Evolutionary conservation across 306 rosid genomes (phyloP).

Genomic region (Prunus davidiana): DNA sequence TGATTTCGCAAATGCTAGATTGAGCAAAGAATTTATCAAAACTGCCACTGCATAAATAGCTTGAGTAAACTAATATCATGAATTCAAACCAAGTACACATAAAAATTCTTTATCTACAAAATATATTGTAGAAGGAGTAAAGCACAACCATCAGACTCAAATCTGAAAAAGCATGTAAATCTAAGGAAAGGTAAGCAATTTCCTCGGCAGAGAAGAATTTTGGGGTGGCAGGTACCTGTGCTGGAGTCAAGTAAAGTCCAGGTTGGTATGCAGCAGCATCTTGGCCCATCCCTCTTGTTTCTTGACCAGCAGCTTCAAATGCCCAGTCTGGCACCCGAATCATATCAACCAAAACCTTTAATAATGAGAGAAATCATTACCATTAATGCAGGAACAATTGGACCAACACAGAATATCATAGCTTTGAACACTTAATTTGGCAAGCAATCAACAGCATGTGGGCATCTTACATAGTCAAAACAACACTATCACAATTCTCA

Average conservation of each 20-base stretch:
- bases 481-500: background rate
- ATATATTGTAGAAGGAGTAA: background rate
- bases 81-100: background rate
- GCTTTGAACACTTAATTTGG: background rate
- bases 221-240: constrained; percentile 51
- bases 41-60: background rate
- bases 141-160: background rate
- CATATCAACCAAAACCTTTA: constrained; percentile 89
- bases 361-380: constrained; percentile 25
- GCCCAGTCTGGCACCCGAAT: constrained; percentile 99
- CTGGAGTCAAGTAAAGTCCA: constrained; percentile 91
- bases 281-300: constrained; percentile 90
- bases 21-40: background rate
- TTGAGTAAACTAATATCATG: background rate
- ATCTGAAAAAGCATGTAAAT: background rate
- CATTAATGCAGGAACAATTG: constrained; percentile 4
- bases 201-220: background rate
- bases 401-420: background rate
- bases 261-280: constrained; percentile 92
- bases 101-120: background rate
- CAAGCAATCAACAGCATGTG: background rate
- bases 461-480: background rate
- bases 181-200: constrained; percentile 12
- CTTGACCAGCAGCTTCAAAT: constrained; percentile 98
- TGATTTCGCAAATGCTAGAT: constrained; percentile 10